Base-by-base conservation (phyloP, 768 basidiomycete genomes). In the Tremella mesenterica region DNA sequence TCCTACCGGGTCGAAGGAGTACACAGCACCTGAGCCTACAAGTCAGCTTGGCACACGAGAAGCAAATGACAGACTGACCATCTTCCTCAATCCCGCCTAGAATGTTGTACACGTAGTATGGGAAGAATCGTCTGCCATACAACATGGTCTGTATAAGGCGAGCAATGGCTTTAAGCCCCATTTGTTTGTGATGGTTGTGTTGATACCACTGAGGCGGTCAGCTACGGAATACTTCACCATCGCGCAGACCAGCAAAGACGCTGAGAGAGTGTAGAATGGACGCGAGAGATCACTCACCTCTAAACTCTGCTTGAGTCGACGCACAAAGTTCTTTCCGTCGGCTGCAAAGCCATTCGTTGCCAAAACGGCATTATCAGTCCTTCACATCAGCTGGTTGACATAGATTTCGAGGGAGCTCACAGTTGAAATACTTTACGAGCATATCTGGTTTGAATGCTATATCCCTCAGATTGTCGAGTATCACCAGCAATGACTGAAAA, bases 1-100 rank as follows among this genome's bases (percentile, higher is more conserved):
- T 25, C 95, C 95, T 28, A 97, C 90, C 33, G 95, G 95, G 75
- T 99, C 95, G 74, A 95, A 99, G n/a, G 93, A 96, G 79, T 99
- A 99, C 27, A 99, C 92, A 9, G 93, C 89, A 48, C 95, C 95
- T 31, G 88, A 82, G 10, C 92, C 90, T 93, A 51, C 25, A 27
- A n/a, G 43, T 47, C 4, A 41, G 38, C n/a, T 23, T 16, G n/a
- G n/a, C 4, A 18, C 38, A 5, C n/a, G 4, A 5, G 6, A 5
- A 18, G 29, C 23, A 18, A 30, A 50, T 6, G 18, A 5, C 26
- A 14, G 49, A 79, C 85, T 62, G 67, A 91, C 91, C 91, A 71
- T 95, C 91, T 69, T 91, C 91, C 73, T 96, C 91, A 58, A 95
- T 88, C 39, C 91, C 91, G 48, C 89, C 88, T 29, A 96, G 83